Percentiles rank a stretch among this genome's conserved stretches.
Evolutionary conservation across 768 basidiomycete species (phyloP).

Genomic region (Gelatoporia subvermispora): DNA sequence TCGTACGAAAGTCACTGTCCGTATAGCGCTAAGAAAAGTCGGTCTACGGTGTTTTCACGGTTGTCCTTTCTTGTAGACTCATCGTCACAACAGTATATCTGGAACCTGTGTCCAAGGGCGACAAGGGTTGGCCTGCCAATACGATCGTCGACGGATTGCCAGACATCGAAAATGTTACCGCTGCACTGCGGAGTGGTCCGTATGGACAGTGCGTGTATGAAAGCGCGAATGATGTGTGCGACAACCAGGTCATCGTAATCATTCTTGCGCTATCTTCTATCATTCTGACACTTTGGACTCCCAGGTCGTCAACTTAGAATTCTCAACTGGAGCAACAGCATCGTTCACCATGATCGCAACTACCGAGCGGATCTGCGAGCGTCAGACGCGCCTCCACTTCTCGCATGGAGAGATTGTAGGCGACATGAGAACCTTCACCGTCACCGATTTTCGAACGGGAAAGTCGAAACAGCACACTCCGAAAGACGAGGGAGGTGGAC

Average conservation of each 20-base stretch:
- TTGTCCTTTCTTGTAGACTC: neutral
- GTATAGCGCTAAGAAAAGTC: constrained; percentile 85
- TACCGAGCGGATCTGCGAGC: constrained; percentile 72
- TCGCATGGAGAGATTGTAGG: constrained; percentile 87
- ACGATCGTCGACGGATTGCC: constrained; percentile 76
- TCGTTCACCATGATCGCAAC: constrained; percentile 90
- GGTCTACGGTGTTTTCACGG: constrained; percentile 15
- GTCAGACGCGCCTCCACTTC: constrained; percentile 83
- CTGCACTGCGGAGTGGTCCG: constrained; percentile 62
- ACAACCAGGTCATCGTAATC: constrained; percentile 55
- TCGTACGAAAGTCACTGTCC: constrained; percentile 66
- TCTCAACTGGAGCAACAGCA: constrained; percentile 73
- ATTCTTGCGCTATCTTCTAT: neutral
- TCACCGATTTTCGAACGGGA: constrained; percentile 68
- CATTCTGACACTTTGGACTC: neutral
- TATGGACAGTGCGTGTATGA: constrained; percentile 88
- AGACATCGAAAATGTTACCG: constrained; percentile 81
- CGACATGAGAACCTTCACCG: constrained; percentile 71
- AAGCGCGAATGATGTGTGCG: constrained; percentile 79
- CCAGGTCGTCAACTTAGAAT: constrained; percentile 83
- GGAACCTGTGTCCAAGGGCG: constrained; percentile 57
- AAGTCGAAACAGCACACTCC: constrained; percentile 44
- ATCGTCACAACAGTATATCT: constrained; percentile 58
- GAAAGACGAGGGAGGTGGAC: constrained; percentile 57
- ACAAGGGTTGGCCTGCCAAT: constrained; percentile 58